Conservation (phyloP, 495 filamentous ascomycete genomes). For the Xanthoparmelia taractica region DNA sequence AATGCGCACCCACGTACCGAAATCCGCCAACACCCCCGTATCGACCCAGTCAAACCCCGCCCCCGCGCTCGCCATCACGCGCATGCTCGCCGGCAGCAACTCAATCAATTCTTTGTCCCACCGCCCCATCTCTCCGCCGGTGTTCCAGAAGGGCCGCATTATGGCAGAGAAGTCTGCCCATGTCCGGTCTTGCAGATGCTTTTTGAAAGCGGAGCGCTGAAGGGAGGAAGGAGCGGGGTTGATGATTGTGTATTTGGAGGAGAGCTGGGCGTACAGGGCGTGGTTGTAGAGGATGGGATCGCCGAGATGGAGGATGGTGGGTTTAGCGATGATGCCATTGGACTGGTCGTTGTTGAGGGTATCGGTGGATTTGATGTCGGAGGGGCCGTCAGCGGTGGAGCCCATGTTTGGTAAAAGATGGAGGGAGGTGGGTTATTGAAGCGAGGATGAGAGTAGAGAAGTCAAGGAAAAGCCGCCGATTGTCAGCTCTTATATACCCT, state of each 20-base stretch:
- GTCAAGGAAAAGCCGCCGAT: not conserved
- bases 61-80: constrained; percentile 64
- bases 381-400: not conserved
- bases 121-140: constrained; percentile 66
- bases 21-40: constrained; percentile 55
- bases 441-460: not conserved
- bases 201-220: constrained; percentile 50
- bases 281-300: constrained; percentile 62
- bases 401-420: not conserved
- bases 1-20: constrained; percentile 41
- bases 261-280: constrained; percentile 48
- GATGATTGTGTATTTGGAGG: constrained; percentile 50
- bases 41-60: constrained; percentile 76
- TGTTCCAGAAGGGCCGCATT: constrained; percentile 73
- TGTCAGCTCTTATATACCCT: not conserved
- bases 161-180: constrained; percentile 70
- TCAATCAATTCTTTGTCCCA: constrained; percentile 67
- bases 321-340: constrained; percentile 23
- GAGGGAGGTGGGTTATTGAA: too few species aligned
- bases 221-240: constrained; percentile 45
- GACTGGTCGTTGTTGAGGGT: not conserved
- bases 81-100: constrained; percentile 55
- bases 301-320: constrained; percentile 57
- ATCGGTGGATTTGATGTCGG: not conserved
- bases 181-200: constrained; percentile 51